A percentile compares a stretch with the other conserved stretches of the same genome.
phyloP scores from a whole-genome alignment of 2,329 filamentous ascomycete species.

The Fusarium sp. region DNA sequence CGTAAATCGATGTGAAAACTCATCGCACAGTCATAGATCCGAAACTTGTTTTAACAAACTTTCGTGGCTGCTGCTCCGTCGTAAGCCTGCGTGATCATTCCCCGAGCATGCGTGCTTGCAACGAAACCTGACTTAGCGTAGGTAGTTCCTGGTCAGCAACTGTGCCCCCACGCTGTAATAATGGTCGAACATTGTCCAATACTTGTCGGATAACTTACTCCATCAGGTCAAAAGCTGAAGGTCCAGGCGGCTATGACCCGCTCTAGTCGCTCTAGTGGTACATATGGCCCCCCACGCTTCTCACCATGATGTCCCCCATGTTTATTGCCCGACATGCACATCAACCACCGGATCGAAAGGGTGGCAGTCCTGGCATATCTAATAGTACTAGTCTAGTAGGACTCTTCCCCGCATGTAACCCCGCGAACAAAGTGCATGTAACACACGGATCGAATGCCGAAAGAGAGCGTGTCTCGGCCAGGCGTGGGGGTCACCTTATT shows the following conservation, averaged over 20 bases:
- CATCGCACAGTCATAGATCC: too few species aligned
- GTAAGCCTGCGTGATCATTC: too few species aligned
- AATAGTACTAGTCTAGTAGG: neutral
- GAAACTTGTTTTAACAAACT: too few species aligned
- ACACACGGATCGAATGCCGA: constrained; percentile 7
- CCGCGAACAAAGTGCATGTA: neutral
- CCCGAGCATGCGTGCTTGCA: too few species aligned
- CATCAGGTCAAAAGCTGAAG: neutral
- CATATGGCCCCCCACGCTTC: neutral
- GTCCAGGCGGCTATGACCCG: neutral
- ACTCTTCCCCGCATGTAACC: constrained; percentile 9
- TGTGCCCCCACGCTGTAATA: too few species aligned
- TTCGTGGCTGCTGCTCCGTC: too few species aligned
- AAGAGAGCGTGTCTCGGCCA: neutral
- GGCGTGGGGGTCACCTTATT: constrained; percentile 8
- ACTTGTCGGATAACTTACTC: neutral
- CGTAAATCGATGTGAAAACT: too few species aligned
- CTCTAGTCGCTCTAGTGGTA: neutral
- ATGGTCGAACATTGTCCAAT: too few species aligned
- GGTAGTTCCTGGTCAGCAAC: too few species aligned
- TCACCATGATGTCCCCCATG: constrained; percentile 4
- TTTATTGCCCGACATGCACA: constrained; percentile 16
- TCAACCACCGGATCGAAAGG: neutral
- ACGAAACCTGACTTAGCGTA: too few species aligned
- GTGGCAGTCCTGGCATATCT: neutral